Base-by-base conservation (phyloP, 2,329 filamentous ascomycete species). In the Colletotrichum costaricense region DNA sequence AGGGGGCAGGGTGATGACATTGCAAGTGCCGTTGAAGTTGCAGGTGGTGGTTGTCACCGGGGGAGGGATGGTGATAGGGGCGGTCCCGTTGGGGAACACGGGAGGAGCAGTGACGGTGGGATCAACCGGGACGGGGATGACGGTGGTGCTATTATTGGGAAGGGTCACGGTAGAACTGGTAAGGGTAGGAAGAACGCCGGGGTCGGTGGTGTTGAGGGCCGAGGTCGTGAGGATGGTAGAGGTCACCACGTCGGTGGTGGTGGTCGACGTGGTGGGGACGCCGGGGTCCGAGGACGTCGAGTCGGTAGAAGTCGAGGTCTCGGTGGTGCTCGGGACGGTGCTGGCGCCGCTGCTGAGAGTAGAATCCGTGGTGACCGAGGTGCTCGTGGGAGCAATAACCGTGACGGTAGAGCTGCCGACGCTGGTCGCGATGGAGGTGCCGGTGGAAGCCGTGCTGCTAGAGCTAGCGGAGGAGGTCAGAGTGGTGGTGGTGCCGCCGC, bases 11-110 rank as follows among this genome's bases (percentile, higher is more conserved):
- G 63, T 56, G 38, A 38, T n/a, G 35, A 9, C 8, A 4, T 28
- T 56, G 49, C 63, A 65, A 7, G 28, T 16, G 19, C 63, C 49
- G 63, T 38, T 24, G 9, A n/a, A 33, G 63, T 65, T 65, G 52
- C 52, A 65, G 1, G 33, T 26, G 16, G 63, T 55, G 33, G 33
- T 42, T 1, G 63, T 65, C 33, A 42, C 12, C 14, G 54, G 24
- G 12, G 52, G 9, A n/a, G 64, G 26, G 7, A 7, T 2, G 54
- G 7, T n/a, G 54, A 30, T n/a, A 4, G 19, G 14, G 8, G 57
- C n/a, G 57, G 30, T 42, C 16, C 63, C 24, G 63, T 56, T 54
- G 7, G n/a, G 11, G 19, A 42, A 42, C 54, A 35, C 28, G n/a
- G 26, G 14, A 19, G 65, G 22, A 12, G 16, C 24, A 9, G 56